Evolutionary conservation across 2,329 filamentous ascomycete species (phyloP).

Genomic region (Ceratocystis cacaofunesta): DNA sequence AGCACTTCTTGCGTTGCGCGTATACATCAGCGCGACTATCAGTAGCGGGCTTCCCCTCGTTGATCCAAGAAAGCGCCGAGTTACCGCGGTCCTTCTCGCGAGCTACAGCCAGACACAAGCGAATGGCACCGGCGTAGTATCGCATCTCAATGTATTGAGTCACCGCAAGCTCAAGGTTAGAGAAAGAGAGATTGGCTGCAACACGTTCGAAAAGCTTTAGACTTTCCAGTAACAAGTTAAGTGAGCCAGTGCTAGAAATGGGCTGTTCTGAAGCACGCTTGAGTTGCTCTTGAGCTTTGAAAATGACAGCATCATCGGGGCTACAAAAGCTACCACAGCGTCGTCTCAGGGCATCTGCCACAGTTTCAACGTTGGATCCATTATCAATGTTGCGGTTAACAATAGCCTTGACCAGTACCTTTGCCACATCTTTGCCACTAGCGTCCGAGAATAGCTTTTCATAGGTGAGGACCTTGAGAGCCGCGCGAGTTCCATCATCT

Average conservation of each 20-base stretch:
- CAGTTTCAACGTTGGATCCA: constrained; percentile 92
- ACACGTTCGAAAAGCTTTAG: constrained; percentile 79
- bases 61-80: constrained; percentile 69
- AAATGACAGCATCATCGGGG: constrained; percentile 90
- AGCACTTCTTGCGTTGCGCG: constrained; percentile 60
- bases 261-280: constrained; percentile 74
- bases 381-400: constrained; percentile 96
- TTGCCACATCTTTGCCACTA: constrained; percentile 75
- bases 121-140: constrained; percentile 89
- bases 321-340: constrained; percentile 96
- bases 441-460: constrained; percentile 71
- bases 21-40: constrained; percentile 58
- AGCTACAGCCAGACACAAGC: constrained; percentile 71
- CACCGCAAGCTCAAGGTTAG: constrained; percentile 65
- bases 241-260: constrained; percentile 57
- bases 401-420: constrained; percentile 90
- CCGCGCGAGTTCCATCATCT: constrained; percentile 51
- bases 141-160: constrained; percentile 65
- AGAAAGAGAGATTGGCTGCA: constrained; percentile 62
- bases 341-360: constrained; percentile 82
- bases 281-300: constrained; percentile 92
- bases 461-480: constrained; percentile 66
- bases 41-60: constrained; percentile 58
- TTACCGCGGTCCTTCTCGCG: constrained; percentile 77
- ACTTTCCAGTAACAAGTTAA: constrained; percentile 75